phyloP scores from a whole-genome alignment of 139 green algal species.

The Desmodesmus armatus region DNA sequence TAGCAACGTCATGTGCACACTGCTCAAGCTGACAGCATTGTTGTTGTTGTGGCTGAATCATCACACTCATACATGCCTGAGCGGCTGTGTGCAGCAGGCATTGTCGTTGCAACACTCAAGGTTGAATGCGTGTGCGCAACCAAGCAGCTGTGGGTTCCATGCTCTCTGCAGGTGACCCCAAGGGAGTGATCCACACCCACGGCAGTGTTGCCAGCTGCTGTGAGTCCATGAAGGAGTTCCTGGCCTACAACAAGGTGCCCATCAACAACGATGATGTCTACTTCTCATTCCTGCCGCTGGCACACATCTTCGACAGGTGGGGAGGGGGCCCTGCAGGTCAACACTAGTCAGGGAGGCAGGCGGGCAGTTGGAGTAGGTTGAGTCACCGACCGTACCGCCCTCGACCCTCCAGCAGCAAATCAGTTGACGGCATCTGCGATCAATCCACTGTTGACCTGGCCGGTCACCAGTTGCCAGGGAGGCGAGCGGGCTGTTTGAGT shows the following conservation, averaged over 20 bases:
- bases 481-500: not conserved
- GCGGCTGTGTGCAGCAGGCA: not conserved
- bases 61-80: not conserved
- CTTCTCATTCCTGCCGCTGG: conserved; percentile 53
- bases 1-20: not conserved
- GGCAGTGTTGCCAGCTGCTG: conserved; percentile 64
- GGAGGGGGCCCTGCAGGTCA: not conserved
- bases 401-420: too few relatives aligned
- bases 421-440: too few relatives aligned
- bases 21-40: not conserved
- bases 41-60: not conserved
- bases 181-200: conserved; percentile 89
- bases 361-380: not conserved
- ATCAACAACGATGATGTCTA: conserved; percentile 27
- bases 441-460: not conserved
- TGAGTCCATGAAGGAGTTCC: conserved; percentile 58
- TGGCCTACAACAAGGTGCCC: conserved; percentile 43
- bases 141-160: not conserved
- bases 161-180: conserved; percentile 58
- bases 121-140: not conserved
- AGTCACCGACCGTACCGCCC: not conserved
- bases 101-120: not conserved
- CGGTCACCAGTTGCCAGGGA: not conserved
- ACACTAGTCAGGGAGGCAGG: not conserved
- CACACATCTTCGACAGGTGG: conserved; percentile 92